A percentile compares a stretch with the other conserved stretches of the same genome.
These are phyloP conservation scores for Rhododendron simsii DNA, from an alignment of 148 eudicot species.

Conservation along the genomic window DNA sequence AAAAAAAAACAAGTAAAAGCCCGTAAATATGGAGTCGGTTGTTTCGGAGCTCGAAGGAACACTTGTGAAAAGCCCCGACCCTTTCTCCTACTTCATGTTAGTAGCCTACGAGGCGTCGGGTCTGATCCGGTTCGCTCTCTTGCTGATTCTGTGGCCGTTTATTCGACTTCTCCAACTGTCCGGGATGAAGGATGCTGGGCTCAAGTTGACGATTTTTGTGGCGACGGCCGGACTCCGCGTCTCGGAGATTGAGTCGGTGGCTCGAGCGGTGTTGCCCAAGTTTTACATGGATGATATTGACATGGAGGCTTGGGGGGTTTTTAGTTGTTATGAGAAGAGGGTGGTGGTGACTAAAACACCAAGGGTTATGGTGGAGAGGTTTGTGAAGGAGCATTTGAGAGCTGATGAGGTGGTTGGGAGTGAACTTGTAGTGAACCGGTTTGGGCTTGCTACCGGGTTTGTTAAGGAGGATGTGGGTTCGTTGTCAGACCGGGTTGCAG, in stretches of 20 bases:
- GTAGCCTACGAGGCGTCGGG: constrained; percentile 67
- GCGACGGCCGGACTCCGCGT: constrained; percentile 43
- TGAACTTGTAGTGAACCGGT: constrained; percentile 56
- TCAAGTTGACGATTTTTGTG: constrained; percentile 37
- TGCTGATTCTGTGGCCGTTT: constrained; percentile 43
- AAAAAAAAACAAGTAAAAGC: background rate
- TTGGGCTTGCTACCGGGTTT: constrained; percentile 71
- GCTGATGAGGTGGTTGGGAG: constrained; percentile 78
- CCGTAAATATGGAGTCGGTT: constrained; percentile 37
- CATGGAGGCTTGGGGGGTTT: constrained; percentile 68
- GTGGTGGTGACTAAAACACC: constrained; percentile 78
- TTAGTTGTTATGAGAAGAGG: constrained; percentile 54
- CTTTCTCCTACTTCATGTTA: constrained; percentile 65
- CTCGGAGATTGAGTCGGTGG: constrained; percentile 55
- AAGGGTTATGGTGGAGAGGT: constrained; percentile 79
- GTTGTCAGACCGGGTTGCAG: constrained; percentile 25
- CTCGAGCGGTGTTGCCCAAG: constrained; percentile 69
- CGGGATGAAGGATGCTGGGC: constrained; percentile 21
- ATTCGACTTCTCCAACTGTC: constrained; percentile 23
- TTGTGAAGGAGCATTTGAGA: constrained; percentile 74
- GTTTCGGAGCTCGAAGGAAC: constrained; percentile 57
- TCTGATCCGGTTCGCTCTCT: constrained; percentile 39
- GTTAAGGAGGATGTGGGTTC: constrained; percentile 32
- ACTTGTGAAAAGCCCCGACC: constrained; percentile 33
- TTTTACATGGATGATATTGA: constrained; percentile 54